Base-by-base conservation (phyloP, 805 yeast species). In the Starmerella lactis-condensi region DNA sequence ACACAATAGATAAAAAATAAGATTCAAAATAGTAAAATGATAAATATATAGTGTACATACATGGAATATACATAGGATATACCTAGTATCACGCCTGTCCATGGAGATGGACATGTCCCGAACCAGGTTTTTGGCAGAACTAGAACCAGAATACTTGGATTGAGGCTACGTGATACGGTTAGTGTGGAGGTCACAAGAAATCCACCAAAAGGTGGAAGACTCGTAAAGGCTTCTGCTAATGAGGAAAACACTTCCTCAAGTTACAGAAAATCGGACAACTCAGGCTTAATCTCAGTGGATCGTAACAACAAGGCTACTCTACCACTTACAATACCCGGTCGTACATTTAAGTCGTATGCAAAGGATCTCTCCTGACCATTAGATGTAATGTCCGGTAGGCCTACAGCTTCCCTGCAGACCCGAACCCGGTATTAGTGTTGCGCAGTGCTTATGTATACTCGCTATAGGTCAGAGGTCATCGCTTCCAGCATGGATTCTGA, bases 271-370 rank as follows among this genome's bases (percentile, higher is more conserved):
- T 52, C 58, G 50, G 56, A 51, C 58, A 54, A 54, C 57, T 43
- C 48, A 46, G 54, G 61, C 60, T 55, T 54, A 55, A 55, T 57
- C 62, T 57, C 62, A 57, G 62, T 60, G 58, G 64, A 59, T 60
- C 64, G 65, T 57, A 60, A 58, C 62, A 58, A 58, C 64, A 60
- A 57, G 65, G 64, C 64, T 59, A 58, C 64, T 60, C 64, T 58
- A 55, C 64, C 59, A 60, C 63, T 54, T 54, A 54, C 58, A 57
- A 56, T 54, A 57, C 61, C 55, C 58, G 56, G 61, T 56, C 57
- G 60, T 53, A 55, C 59, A 54, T 50, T 50, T 54, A 56, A 57
- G 61, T 57, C 59, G 60, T 55, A 45, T 56, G 59, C 62, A 52
- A 54, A 56, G 58, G 63, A 58, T 58, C 57, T 55, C 54, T 54